Conservation (phyloP, 306 rosid genomes). For the Purshia tridentata region DNA sequence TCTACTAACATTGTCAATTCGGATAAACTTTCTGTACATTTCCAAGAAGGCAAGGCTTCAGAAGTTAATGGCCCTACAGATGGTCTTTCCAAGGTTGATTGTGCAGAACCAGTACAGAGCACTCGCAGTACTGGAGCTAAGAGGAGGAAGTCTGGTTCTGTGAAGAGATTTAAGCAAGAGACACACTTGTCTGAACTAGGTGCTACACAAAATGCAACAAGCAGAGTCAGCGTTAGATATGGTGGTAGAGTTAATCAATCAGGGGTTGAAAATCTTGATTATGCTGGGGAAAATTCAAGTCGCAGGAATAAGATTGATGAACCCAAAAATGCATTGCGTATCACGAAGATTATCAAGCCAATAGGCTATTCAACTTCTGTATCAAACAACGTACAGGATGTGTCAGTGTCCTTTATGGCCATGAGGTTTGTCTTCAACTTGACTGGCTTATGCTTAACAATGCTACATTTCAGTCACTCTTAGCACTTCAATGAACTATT, state of each 20-base stretch:
- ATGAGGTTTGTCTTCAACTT: conserved; percentile 58
- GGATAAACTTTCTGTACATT: conserved; percentile 46
- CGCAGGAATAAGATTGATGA: conserved; percentile 36
- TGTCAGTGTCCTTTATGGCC: conserved; percentile 64
- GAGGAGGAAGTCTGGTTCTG: conserved; percentile 83
- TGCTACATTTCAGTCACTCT: not conserved
- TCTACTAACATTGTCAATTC: conserved; percentile 37
- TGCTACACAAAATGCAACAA: conserved; percentile 40
- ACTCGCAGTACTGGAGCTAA: conserved; percentile 70
- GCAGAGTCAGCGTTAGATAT: conserved; percentile 30
- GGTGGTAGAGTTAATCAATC: conserved; percentile 30
- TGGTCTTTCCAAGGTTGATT: conserved; percentile 38
- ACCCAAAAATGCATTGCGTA: conserved; percentile 37
- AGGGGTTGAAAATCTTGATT: conserved; percentile 29
- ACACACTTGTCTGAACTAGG: conserved; percentile 28
- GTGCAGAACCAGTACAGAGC: conserved; percentile 36
- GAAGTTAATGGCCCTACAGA: conserved; percentile 30
- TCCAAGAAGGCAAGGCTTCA: conserved; percentile 42
- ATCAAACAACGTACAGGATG: conserved; percentile 51
- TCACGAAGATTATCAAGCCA: conserved; percentile 78
- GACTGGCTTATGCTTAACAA: too few species aligned
- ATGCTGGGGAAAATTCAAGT: conserved; percentile 40
- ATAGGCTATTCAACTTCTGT: conserved; percentile 67
- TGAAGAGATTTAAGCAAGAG: conserved; percentile 77
- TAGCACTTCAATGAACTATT: not conserved